These are phyloP conservation scores for Suhomyces sp. DNA, from an alignment of 805 yeast species.

Conservation along the genomic window DNA sequence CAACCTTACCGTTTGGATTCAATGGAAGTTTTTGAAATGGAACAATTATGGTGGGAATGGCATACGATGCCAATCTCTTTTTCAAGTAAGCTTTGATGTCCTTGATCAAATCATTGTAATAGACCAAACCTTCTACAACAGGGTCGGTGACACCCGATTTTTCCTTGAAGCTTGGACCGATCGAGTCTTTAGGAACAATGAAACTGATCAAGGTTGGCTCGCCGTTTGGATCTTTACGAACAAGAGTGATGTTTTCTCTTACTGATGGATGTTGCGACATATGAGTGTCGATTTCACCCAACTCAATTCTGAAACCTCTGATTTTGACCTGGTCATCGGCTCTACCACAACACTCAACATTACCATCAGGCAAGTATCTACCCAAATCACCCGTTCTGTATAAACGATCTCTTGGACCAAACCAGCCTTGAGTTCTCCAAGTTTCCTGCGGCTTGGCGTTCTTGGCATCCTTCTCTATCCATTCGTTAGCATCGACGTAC, in stretches of 20 bases:
- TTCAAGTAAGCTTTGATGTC: constrained; percentile 74
- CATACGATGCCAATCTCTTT: constrained; percentile 87
- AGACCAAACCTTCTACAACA: constrained; percentile 74
- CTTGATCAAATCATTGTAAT: constrained; percentile 71
- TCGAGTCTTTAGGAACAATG: constrained; percentile 69
- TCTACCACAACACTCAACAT: constrained; percentile 97
- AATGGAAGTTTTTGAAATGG: constrained; percentile 84
- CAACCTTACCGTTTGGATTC: constrained; percentile 98
- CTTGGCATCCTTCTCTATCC: constrained; percentile 56
- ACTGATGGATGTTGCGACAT: constrained; percentile 90
- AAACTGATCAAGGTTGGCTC: constrained; percentile 91
- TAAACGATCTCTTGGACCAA: constrained; percentile 92
- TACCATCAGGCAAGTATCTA: constrained; percentile 93
- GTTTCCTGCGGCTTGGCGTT: constrained; percentile 43
- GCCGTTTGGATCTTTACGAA: constrained; percentile 85
- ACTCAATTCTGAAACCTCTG: constrained; percentile 96
- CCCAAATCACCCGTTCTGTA: constrained; percentile 98
- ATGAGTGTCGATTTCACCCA: constrained; percentile 98
- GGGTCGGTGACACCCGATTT: constrained; percentile 53
- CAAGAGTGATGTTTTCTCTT: constrained; percentile 89
- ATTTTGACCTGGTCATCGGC: constrained; percentile 99
- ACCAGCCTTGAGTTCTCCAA: constrained; percentile 77
- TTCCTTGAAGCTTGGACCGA: constrained; percentile 51
- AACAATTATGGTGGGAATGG: constrained; percentile 88
- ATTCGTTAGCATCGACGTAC: constrained; percentile 69